Base-by-base conservation (phyloP, 2,329 filamentous ascomycete species). In the Aspergillus ibericus region DNA sequence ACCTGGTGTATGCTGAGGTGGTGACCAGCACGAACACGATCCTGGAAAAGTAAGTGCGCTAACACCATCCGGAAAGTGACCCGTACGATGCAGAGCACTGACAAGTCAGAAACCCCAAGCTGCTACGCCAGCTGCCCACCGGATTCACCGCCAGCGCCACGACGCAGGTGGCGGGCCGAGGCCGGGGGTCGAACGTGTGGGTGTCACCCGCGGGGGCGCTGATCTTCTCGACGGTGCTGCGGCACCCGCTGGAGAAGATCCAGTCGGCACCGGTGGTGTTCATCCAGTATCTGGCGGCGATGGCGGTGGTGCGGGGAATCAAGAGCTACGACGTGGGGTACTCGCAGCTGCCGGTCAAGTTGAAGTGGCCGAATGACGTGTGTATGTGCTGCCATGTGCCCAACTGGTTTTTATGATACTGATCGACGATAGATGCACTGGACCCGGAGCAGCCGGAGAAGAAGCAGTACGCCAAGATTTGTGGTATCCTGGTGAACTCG, bases 351-450 rank as follows among this genome's bases (percentile, higher is more conserved):
- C 90, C 91, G 0, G 83, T 99, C 40, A 92, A 90, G 72, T 78
- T 99, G 32, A 99, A 99, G 75, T 99, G 95, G 95, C 95, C 95
- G 10, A 99, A 99, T 69, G 95, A 99, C 71, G 91, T 99, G 55
- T 93, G 86, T 88, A 75, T 74, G 22, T 25, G 22, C 22, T 25
- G 22, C 22, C 22, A 25, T 25, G 22, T 25, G 22, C 22, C 22
- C 22, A 25, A 25, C 22, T 25, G 3, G 22, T 25, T 25, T 5
- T 25, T 13, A 49, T 25, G 44, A 62, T 16, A 34, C 58, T 59
- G 42, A 63, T 16, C 38, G 16, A 12, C 16, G 27, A 18, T 57
- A 85, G 85, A 92, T 69, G 88, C 88, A 0, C 80, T 85, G 20
- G 88, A 92, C 68, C 90, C 84, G 5, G 79, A 75, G 54, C 81